These are phyloP conservation scores for Penicilliopsis zonata DNA, from an alignment of 495 filamentous ascomycete species.

Conservation along the genomic window DNA sequence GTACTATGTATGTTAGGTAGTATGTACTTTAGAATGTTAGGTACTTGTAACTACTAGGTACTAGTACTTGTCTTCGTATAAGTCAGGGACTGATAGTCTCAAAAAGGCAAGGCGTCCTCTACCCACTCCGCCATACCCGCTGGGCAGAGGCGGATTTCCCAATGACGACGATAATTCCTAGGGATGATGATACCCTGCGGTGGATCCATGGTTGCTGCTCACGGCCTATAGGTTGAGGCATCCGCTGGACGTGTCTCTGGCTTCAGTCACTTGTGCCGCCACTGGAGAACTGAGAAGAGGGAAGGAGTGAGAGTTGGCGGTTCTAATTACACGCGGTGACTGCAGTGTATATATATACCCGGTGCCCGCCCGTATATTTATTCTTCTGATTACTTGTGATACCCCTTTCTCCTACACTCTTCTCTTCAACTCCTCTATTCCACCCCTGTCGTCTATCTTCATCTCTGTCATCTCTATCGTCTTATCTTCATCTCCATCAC, in stretches of 20 bases:
- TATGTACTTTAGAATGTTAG: too few relatives aligned
- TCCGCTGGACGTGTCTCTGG: too few relatives aligned
- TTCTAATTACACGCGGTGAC: not conserved
- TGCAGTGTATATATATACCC: slow-evolving; percentile 1
- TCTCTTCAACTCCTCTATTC: not conserved
- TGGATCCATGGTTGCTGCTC: slow-evolving; percentile 13
- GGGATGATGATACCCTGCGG: slow-evolving; percentile 22
- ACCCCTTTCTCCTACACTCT: not conserved
- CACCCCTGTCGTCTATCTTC: too few relatives aligned
- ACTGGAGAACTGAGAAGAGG: slow-evolving; percentile 2
- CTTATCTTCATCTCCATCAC: not conserved
- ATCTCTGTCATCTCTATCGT: not conserved
- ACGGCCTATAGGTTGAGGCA: too few relatives aligned
- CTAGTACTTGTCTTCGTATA: too few relatives aligned
- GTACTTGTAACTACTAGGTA: too few relatives aligned
- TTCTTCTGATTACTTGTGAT: not conserved
- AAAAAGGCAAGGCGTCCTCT: too few relatives aligned
- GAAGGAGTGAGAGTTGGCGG: slow-evolving; percentile 4
- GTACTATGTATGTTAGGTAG: too few relatives aligned
- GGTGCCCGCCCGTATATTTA: not conserved
- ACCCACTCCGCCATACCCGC: slow-evolving; percentile 6
- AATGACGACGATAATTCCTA: slow-evolving; percentile 33
- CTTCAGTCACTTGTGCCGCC: too few relatives aligned
- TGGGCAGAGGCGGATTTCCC: not conserved
- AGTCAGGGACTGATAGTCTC: too few relatives aligned